Conservation (phyloP, 345 rosid genomes). For the Linum usitatissimum region DNA sequence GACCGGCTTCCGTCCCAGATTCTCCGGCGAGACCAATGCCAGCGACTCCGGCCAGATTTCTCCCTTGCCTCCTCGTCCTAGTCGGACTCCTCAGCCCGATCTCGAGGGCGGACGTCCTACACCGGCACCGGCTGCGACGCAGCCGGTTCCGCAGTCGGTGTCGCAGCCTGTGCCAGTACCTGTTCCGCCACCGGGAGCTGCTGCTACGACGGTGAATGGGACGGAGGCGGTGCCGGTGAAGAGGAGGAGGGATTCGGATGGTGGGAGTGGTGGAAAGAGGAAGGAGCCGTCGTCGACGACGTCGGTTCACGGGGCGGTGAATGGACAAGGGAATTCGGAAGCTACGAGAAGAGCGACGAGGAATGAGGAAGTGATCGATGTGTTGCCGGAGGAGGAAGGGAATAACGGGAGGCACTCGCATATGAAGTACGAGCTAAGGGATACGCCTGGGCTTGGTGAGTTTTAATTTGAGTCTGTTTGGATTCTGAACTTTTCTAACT, state of each 20-base stretch:
- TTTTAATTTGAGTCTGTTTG: background rate
- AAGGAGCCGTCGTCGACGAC: constrained; percentile 17
- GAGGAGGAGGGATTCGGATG: constrained; percentile 81
- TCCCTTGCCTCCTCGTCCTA: constrained; percentile 32
- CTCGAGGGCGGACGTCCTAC: constrained; percentile 58
- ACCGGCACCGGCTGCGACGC: constrained; percentile 32
- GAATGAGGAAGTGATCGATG: constrained; percentile 47
- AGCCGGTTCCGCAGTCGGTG: constrained; percentile 18
- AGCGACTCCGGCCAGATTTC: constrained; percentile 62
- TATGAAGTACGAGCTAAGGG: constrained; percentile 85
- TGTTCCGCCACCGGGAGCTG: constrained; percentile 5
- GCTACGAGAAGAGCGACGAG: constrained; percentile 46
- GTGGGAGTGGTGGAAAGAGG: constrained; percentile 23
- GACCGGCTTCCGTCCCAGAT: constrained; percentile 87
- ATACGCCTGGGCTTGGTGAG: constrained; percentile 90
- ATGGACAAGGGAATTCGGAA: constrained; percentile 24
- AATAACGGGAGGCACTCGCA: constrained; percentile 49
- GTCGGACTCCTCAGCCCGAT: constrained; percentile 41
- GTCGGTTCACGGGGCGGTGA: constrained; percentile 23
- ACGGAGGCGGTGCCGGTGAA: constrained; percentile 28
- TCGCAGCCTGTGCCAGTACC: background rate
- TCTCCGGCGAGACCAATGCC: constrained; percentile 89
- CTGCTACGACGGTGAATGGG: constrained; percentile 20
- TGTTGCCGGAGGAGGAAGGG: constrained; percentile 62
- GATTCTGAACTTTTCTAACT: too few relatives aligned